Percentiles rank a stretch among this genome's conserved stretches.
Evolutionary conservation across 768 basidiomycete genomes (phyloP).

Genomic region (Bullera alba): DNA sequence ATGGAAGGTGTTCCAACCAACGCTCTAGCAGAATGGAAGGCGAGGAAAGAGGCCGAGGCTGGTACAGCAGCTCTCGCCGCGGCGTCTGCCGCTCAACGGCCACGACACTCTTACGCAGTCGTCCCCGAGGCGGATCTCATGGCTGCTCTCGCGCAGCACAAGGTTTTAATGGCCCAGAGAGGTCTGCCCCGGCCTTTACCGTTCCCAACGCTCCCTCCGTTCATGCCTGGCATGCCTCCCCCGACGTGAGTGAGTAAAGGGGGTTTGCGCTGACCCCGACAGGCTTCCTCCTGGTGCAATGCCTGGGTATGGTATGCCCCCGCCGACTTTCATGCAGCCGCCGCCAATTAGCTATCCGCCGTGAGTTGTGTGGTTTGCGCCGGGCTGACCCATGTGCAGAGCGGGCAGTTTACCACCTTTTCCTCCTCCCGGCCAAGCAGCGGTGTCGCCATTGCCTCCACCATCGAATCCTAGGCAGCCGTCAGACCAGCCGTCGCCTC

Average conservation of each 20-base stretch:
- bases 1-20: slow-evolving; percentile 97
- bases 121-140: slow-evolving; percentile 76
- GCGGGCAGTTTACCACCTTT: slow-evolving; percentile 18
- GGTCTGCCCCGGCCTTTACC: slow-evolving; percentile 38
- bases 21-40: slow-evolving; percentile 91
- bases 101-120: slow-evolving; percentile 60
- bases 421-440: slow-evolving; percentile 21
- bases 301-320: too few species aligned
- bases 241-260: slow-evolving; percentile 25
- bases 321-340: too few species aligned
- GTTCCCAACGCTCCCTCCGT: slow-evolving; percentile 44
- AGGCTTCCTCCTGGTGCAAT: too few species aligned
- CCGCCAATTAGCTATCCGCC: too few species aligned
- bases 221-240: slow-evolving; percentile 14
- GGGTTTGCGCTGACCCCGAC: too few species aligned
- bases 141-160: slow-evolving; percentile 80
- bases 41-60: slow-evolving; percentile 87
- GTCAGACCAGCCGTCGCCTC: background rate
- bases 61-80: slow-evolving; percentile 53
- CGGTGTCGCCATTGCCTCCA: slow-evolving; percentile 8
- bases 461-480: background rate
- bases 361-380: too few species aligned
- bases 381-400: too few species aligned
- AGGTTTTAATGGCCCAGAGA: slow-evolving; percentile 71
- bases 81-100: slow-evolving; percentile 58